Conservation (phyloP, 208 protist species). For the Leishmania lainsoni region DNA sequence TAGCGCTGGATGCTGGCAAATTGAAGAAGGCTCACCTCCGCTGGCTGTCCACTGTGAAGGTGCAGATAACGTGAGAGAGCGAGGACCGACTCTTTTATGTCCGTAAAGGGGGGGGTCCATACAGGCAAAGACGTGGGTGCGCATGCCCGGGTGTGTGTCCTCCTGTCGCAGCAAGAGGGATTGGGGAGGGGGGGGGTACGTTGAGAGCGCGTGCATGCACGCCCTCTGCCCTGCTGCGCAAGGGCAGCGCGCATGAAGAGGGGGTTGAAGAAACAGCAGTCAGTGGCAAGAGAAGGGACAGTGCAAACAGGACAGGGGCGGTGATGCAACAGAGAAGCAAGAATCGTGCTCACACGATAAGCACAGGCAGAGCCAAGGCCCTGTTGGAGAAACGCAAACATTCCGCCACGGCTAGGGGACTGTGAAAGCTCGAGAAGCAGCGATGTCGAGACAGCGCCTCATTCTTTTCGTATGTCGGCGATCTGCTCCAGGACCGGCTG, state of each 20-base stretch:
- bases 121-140: not conserved
- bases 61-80: not conserved
- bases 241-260: not conserved
- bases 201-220: not conserved
- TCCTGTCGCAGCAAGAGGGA: not conserved
- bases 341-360: not conserved
- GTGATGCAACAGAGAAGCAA: not conserved
- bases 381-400: not conserved
- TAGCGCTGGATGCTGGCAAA: conserved; percentile 72
- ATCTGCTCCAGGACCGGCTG: not conserved
- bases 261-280: not conserved
- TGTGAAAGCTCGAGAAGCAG: not conserved
- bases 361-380: not conserved
- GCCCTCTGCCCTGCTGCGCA: not conserved
- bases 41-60: not conserved
- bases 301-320: not conserved
- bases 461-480: not conserved
- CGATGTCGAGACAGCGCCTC: not conserved
- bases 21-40: conserved; percentile 53
- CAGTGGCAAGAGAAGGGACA: not conserved
- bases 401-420: not conserved
- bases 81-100: not conserved
- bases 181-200: not conserved
- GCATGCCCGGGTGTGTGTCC: not conserved
- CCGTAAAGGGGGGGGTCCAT: not conserved